Percentiles rank a stretch among this genome's conserved stretches.
These are phyloP conservation scores for Claviceps pusilla DNA, from an alignment of 2,329 filamentous ascomycete genomes.

Conservation along the genomic window DNA sequence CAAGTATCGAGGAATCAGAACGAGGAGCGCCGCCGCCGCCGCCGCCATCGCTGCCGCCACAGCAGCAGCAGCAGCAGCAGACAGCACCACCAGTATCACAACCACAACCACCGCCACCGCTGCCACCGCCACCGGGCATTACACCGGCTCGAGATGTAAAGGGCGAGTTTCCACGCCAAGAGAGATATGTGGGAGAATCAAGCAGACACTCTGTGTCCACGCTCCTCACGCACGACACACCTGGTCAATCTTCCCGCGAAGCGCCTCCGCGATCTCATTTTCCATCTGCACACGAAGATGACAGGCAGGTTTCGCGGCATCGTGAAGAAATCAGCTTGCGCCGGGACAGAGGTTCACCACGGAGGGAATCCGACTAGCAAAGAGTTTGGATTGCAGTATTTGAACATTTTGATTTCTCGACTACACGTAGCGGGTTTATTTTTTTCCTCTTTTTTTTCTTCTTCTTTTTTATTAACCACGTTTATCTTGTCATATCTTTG, in stretches of 20 bases:
- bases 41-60: background rate
- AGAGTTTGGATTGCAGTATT: background rate
- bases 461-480: background rate
- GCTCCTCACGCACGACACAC: conserved; percentile 13
- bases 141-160: conserved; percentile 9
- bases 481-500: background rate
- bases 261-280: conserved; percentile 5
- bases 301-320: conserved; percentile 1
- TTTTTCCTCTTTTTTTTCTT: background rate
- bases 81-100: too few species aligned
- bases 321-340: conserved; percentile 4
- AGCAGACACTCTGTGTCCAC: conserved; percentile 21
- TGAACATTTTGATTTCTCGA: background rate
- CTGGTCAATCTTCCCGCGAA: conserved; percentile 9
- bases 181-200: conserved; percentile 15
- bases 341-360: conserved; percentile 6
- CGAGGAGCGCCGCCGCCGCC: conserved; percentile 6
- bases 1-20: conserved; percentile 9
- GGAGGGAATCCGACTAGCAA: background rate
- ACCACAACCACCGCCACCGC: conserved; percentile 2
- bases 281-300: background rate
- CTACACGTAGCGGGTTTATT: background rate
- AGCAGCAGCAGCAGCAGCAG: too few species aligned
- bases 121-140: background rate
- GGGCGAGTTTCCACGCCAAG: conserved; percentile 8